Percentiles rank a stretch among this genome's conserved stretches.
phyloP scores from a whole-genome alignment of 2,329 filamentous ascomycete species.

The Cordyceps farinosa region DNA sequence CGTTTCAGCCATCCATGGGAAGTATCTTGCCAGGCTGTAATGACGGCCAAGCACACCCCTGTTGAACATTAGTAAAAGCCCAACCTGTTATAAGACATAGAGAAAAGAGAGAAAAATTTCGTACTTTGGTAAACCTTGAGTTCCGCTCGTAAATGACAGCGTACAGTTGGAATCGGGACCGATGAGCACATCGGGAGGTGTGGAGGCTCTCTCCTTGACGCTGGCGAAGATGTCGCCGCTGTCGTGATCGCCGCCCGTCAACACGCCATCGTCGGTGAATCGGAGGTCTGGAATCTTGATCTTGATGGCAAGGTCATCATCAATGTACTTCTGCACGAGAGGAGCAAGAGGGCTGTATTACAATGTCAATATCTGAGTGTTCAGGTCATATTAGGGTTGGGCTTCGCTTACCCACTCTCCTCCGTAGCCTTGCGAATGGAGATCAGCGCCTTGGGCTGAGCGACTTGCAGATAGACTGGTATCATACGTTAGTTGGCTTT shows the following conservation, averaged over 20 bases:
- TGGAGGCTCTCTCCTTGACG: conserved; percentile 46
- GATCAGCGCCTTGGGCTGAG: conserved; percentile 64
- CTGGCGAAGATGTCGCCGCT: conserved; percentile 65
- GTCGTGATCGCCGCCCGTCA: conserved; percentile 64
- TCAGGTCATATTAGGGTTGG: no score
- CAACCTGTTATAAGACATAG: no score
- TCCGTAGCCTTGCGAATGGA: conserved; percentile 68
- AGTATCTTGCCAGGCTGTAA: conserved; percentile 81
- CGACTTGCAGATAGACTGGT: conserved; percentile 69
- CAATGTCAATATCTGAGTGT: not conserved
- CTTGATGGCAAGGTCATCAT: conserved; percentile 67
- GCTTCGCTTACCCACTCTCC: conserved; percentile 45
- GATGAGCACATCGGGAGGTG: conserved; percentile 68
- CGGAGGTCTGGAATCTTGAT: conserved; percentile 71
- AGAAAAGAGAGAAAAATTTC: not conserved
- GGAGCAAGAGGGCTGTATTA: conserved; percentile 32
- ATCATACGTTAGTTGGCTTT: not conserved
- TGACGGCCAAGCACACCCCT: conserved; percentile 78
- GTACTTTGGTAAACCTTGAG: conserved; percentile 71
- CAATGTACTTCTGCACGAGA: conserved; percentile 59
- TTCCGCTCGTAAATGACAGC: conserved; percentile 69
- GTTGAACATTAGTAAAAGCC: not conserved
- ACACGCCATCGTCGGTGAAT: conserved; percentile 65
- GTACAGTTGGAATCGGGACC: conserved; percentile 83
- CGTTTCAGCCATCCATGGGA: conserved; percentile 85